Percentiles rank a stretch among this genome's conserved stretches.
Conservation (phyloP, 768 basidiomycete species). For the Lentinula raphanica region DNA sequence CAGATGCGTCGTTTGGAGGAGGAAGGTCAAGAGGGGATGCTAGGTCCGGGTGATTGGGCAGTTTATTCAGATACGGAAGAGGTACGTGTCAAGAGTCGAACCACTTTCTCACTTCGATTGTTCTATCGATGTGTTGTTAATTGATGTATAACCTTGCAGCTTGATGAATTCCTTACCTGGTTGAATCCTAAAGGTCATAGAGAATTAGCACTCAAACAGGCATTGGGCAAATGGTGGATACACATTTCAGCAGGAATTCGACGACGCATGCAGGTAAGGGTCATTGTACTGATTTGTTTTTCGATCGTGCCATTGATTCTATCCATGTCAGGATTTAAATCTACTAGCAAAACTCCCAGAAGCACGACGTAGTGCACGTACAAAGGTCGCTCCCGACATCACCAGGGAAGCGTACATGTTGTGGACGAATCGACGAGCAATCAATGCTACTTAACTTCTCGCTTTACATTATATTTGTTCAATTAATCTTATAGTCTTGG, state of each 20-base stretch:
- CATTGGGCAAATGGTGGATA: constrained; percentile 77
- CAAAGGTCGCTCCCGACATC: constrained; percentile 59
- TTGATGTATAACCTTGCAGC: constrained; percentile 34
- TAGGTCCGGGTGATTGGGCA: constrained; percentile 84
- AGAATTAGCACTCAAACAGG: constrained; percentile 74
- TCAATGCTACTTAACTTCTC: constrained; percentile 32
- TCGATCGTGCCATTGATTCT: constrained; percentile 12
- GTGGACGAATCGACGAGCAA: constrained; percentile 80
- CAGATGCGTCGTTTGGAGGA: constrained; percentile 58
- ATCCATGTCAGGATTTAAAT: constrained; percentile 53
- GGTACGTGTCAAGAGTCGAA: constrained; percentile 52
- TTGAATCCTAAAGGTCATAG: constrained; percentile 88
- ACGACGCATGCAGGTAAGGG: constrained; percentile 67
- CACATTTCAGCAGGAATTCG: constrained; percentile 78
- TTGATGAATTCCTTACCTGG: constrained; percentile 83
- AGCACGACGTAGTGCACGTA: constrained; percentile 73
- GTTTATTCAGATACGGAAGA: constrained; percentile 83
- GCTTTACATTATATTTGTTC: constrained; percentile 31
- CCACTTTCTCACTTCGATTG: too few relatives aligned
- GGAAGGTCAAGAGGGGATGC: constrained; percentile 72
- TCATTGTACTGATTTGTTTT: not conserved
- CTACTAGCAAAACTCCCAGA: constrained; percentile 68
- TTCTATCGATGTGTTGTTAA: constrained; percentile 9
- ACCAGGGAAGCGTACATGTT: constrained; percentile 80
- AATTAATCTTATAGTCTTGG: constrained; percentile 23